Percentiles rank a stretch among this genome's conserved stretches.
Evolutionary conservation across 495 filamentous ascomycete genomes (phyloP).

Genomic region (Aspergillus avenaceus): DNA sequence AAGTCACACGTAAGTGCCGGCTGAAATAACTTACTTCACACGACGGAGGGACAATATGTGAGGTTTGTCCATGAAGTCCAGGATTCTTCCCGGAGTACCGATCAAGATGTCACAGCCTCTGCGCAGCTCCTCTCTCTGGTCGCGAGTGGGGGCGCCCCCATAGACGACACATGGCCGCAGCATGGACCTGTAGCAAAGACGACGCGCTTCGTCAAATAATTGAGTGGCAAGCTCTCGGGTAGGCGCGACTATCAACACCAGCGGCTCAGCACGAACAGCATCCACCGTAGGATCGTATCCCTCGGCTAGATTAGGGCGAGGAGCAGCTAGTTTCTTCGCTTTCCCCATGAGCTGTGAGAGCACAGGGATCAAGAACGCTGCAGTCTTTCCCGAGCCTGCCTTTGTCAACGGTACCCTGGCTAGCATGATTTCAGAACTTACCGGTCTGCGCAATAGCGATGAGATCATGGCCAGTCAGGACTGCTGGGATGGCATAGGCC

Average conservation of each 20-base stretch:
- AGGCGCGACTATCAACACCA: conserved; percentile 82
- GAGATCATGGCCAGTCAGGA: conserved; percentile 68
- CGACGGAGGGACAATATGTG: conserved; percentile 67
- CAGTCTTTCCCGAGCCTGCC: conserved; percentile 92
- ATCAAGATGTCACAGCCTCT: conserved; percentile 88
- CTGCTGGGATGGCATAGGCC: conserved; percentile 72
- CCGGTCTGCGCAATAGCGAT: conserved; percentile 91
- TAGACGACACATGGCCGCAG: conserved; percentile 89
- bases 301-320: conserved; percentile 58
- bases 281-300: conserved; percentile 38
- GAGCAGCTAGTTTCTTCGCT: conserved; percentile 73
- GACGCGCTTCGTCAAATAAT: conserved; percentile 89
- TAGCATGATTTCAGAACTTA: conserved; percentile 36
- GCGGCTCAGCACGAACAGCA: conserved; percentile 68
- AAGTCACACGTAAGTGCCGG: conserved; percentile 8
- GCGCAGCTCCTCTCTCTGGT: conserved; percentile 66
- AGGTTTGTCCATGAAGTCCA: conserved; percentile 72
- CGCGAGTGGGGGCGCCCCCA: conserved; percentile 66
- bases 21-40: conserved; percentile 52
- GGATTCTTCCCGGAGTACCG: conserved; percentile 79
- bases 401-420: conserved; percentile 2
- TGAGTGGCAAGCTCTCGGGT: conserved; percentile 87
- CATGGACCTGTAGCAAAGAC: conserved; percentile 90
- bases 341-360: conserved; percentile 92
- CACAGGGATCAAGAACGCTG: conserved; percentile 85